Evolutionary conservation across 148 eudicot genomes (phyloP).

Genomic region (Silene uniflora): DNA sequence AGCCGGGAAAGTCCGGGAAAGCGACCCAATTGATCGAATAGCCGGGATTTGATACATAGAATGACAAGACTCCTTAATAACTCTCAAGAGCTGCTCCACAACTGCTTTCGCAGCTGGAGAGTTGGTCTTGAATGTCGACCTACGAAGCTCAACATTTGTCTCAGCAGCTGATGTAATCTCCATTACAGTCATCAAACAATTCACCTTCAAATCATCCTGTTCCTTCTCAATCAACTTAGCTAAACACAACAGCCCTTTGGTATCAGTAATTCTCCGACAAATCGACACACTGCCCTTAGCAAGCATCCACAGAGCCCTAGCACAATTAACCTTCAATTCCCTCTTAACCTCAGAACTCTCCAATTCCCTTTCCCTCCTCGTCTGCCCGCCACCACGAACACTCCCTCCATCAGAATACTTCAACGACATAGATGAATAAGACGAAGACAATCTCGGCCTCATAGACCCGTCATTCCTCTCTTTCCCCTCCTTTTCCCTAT

Average conservation of each 20-base stretch:
- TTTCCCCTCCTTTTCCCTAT: slow-evolving; percentile 39
- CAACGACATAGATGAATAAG: slow-evolving; percentile 35
- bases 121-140: slow-evolving; percentile 73
- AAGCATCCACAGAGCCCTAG: slow-evolving; percentile 70
- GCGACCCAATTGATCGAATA: slow-evolving; percentile 58
- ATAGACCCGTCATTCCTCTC: slow-evolving; percentile 7
- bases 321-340: slow-evolving; percentile 54
- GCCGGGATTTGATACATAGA: slow-evolving; percentile 41
- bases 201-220: slow-evolving; percentile 45
- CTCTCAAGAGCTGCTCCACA: slow-evolving; percentile 58
- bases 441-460: slow-evolving; percentile 16
- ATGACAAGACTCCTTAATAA: slow-evolving; percentile 37
- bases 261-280: slow-evolving; percentile 67
- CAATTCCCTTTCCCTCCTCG: slow-evolving; percentile 60
- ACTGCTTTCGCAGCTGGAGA: slow-evolving; percentile 79
- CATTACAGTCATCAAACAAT: slow-evolving; percentile 69
- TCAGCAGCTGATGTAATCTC: slow-evolving; percentile 76
- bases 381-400: slow-evolving; percentile 23
- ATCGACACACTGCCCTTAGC: slow-evolving; percentile 54
- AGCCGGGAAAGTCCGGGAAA: slow-evolving; percentile 75
- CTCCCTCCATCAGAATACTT: slow-evolving; percentile 37
- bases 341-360: slow-evolving; percentile 56
- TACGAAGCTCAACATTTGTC: slow-evolving; percentile 54
- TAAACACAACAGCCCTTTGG: slow-evolving; percentile 79
- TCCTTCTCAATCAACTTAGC: slow-evolving; percentile 69